These are phyloP conservation scores for Cinchona pubescens DNA, from an alignment of 257 asterid genomes.

Conservation along the genomic window DNA sequence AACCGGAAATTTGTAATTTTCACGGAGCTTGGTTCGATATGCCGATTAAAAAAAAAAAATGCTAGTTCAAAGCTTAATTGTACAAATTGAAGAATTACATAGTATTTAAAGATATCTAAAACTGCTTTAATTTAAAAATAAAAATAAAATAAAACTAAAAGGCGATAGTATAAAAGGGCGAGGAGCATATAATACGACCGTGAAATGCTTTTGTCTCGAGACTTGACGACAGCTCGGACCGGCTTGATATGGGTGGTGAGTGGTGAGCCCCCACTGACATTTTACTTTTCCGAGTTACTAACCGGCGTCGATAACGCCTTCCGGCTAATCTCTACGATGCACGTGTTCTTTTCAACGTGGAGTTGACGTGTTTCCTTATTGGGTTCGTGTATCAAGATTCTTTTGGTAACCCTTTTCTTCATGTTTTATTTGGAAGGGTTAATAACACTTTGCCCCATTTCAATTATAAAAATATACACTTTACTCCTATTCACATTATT, in stretches of 20 bases:
- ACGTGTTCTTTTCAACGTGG: slow-evolving; percentile 32
- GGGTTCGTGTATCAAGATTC: neutral
- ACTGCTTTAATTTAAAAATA: neutral
- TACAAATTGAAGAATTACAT: too few species aligned
- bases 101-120: neutral
- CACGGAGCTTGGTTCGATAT: too few species aligned
- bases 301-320: slow-evolving; percentile 31
- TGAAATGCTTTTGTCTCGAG: slow-evolving; percentile 29
- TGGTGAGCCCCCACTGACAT: slow-evolving; percentile 25
- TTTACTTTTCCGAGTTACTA: slow-evolving; percentile 25
- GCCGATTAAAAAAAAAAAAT: too few species aligned
- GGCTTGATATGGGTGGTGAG: neutral
- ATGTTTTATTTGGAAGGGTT: too few species aligned
- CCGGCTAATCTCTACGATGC: slow-evolving; percentile 10
- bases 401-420: neutral
- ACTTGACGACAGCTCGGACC: slow-evolving; percentile 26
- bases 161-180: neutral
- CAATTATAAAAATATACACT: too few species aligned
- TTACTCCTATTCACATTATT: too few species aligned
- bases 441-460: too few species aligned
- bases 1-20: too few species aligned
- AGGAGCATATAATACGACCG: slow-evolving; percentile 15
- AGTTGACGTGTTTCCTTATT: slow-evolving; percentile 13
- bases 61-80: too few species aligned
- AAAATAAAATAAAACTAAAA: neutral